Percentiles rank a stretch among this genome's conserved stretches.
Conservation (phyloP, 306 rosid genomes). For the Coriaria nepalensis region DNA sequence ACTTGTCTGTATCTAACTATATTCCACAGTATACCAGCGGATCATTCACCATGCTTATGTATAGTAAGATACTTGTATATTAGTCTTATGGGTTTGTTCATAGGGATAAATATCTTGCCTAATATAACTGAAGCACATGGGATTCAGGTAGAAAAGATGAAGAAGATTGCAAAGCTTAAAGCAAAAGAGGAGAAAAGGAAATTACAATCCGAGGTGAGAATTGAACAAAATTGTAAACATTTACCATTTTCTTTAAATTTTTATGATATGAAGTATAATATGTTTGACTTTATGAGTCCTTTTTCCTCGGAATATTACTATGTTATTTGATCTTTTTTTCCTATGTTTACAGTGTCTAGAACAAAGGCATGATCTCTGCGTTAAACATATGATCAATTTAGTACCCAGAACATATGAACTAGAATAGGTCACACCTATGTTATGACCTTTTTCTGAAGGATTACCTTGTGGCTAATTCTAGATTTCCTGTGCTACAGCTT, state of each 20-base stretch:
- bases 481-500: conserved; percentile 36
- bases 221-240: background rate
- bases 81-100: background rate
- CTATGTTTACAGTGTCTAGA: no score
- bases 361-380: no score
- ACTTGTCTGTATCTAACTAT: conserved; percentile 1
- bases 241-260: no score
- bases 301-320: no score
- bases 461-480: conserved; percentile 1
- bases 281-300: no score
- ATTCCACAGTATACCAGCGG: background rate
- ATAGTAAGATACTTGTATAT: background rate
- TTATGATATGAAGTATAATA: no score
- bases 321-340: no score
- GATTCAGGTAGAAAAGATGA: conserved; percentile 73
- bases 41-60: no score
- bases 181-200: conserved; percentile 78
- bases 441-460: background rate
- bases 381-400: no score
- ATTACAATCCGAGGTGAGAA: conserved; percentile 63
- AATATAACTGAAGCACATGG: conserved; percentile 8
- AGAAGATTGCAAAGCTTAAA: conserved; percentile 65
- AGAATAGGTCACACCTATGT: no score
- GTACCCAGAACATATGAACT: no score
- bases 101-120: background rate